phyloP scores from a whole-genome alignment of 768 basidiomycete genomes.

The Suillus spraguei region DNA sequence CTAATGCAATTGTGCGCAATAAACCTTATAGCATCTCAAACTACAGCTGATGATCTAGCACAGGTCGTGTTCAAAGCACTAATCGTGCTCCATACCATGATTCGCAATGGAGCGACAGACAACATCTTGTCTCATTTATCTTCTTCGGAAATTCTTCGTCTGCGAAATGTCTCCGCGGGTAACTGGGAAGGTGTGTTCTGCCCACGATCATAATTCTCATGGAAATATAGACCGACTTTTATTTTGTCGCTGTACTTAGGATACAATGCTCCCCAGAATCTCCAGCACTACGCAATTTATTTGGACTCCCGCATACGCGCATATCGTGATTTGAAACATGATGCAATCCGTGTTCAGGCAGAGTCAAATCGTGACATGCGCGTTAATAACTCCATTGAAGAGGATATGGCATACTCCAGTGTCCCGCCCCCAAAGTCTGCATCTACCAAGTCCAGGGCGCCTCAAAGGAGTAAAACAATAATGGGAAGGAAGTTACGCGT shows the following conservation, averaged over 20 bases:
- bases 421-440: slow-evolving; percentile 33
- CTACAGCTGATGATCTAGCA: neutral
- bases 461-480: slow-evolving; percentile 72
- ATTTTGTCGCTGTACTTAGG: slow-evolving; percentile 46
- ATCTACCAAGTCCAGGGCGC: slow-evolving; percentile 39
- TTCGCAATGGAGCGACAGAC: slow-evolving; percentile 95
- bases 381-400: slow-evolving; percentile 61
- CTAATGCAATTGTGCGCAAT: slow-evolving; percentile 82
- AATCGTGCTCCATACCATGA: slow-evolving; percentile 94
- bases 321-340: slow-evolving; percentile 90
- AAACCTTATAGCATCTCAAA: neutral
- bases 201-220: slow-evolving; percentile 5
- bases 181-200: slow-evolving; percentile 80
- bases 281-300: slow-evolving; percentile 86
- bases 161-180: slow-evolving; percentile 79
- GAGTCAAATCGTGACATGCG: slow-evolving; percentile 90
- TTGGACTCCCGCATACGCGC: slow-evolving; percentile 87
- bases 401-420: slow-evolving; percentile 44
- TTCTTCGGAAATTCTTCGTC: slow-evolving; percentile 74
- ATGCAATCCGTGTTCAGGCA: slow-evolving; percentile 90
- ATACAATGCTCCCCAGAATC: slow-evolving; percentile 82
- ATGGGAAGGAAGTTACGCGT: slow-evolving; percentile 82
- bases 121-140: slow-evolving; percentile 86
- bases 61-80: slow-evolving; percentile 98
- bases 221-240: slow-evolving; percentile 4